Base-by-base conservation (phyloP, 169 alveolate genomes). In the Cytauxzoon felis region DNA sequence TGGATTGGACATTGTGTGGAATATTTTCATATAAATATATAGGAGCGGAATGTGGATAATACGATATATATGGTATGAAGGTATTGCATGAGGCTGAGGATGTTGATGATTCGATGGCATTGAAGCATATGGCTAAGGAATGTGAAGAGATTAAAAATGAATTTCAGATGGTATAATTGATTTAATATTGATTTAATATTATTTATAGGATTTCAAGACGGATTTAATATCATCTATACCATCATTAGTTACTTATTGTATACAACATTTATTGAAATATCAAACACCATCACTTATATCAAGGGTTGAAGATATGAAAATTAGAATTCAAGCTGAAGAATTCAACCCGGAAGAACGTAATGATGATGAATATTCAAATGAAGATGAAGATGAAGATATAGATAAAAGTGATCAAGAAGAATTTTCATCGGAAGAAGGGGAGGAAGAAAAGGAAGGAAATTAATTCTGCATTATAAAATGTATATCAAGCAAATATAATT, bases 21-120 rank as follows among this genome's bases (percentile, higher is more conserved):
- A n/a, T n/a, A n/a, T n/a, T n/a, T n/a, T n/a, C n/a, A n/a, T n/a
- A n/a, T n/a, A n/a, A n/a, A n/a, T n/a, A n/a, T n/a, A n/a, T n/a
- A n/a, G n/a, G n/a, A n/a, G n/a, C n/a, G n/a, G n/a, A n/a, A n/a
- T n/a, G n/a, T n/a, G n/a, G n/a, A n/a, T n/a, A n/a, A n/a, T n/a
- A n/a, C n/a, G 92, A 87, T 9, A 70, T 91, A 33, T 83, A 87
- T 48, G 32, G 54, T 40, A 36, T 76, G 38, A 76, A 76, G 58
- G 40, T 76, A 68, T 51, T 76, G 67, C 68, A 38, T 16, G 81
- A 65, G 52, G 86, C 68, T 9, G 86, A 76, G 61, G 86, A 76
- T 47, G 86, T 63, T 36, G 86, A 76, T 24, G 86, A 84, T 33
- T 76, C 73, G 9, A 78, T 69, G 60, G 78, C 84, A 36, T 72